A percentile compares a stretch with the other conserved stretches of the same genome.
These are phyloP conservation scores for Gyromitra esculenta DNA, from an alignment of 2,329 filamentous ascomycete genomes.

Conservation along the genomic window DNA sequence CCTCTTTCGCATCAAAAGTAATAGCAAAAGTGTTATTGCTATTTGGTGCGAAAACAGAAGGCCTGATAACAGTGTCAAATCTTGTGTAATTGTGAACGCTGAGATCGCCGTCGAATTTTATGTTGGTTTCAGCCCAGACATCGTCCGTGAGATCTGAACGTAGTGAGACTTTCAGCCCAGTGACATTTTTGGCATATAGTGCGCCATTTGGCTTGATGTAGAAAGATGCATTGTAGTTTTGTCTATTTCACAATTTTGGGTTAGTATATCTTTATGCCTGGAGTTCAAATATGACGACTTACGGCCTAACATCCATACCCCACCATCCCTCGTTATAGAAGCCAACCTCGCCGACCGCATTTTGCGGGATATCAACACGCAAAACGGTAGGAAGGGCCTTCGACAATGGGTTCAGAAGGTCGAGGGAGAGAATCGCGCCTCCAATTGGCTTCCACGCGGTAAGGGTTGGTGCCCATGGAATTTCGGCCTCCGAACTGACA, in stretches of 20 bases:
- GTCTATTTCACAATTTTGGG: slow-evolving; percentile 53
- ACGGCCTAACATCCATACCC: slow-evolving; percentile 66
- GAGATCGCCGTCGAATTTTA: slow-evolving; percentile 43
- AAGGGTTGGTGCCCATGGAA: slow-evolving; percentile 57
- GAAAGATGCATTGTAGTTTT: slow-evolving; percentile 66
- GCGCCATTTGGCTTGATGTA: slow-evolving; percentile 66
- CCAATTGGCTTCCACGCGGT: slow-evolving; percentile 64
- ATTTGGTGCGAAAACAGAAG: slow-evolving; percentile 64
- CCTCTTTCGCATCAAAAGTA: slow-evolving; percentile 65
- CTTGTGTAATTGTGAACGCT: slow-evolving; percentile 64
- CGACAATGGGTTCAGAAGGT: slow-evolving; percentile 59
- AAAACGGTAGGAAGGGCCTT: slow-evolving; percentile 66
- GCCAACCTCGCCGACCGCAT: slow-evolving; percentile 61
- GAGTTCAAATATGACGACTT: background rate
- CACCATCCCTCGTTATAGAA: slow-evolving; percentile 68
- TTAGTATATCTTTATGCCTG: background rate
- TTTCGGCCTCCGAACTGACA: slow-evolving; percentile 31
- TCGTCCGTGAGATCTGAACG: slow-evolving; percentile 63
- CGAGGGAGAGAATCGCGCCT: slow-evolving; percentile 64
- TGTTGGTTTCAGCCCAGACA: slow-evolving; percentile 62
- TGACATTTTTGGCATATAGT: slow-evolving; percentile 58
- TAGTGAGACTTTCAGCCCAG: slow-evolving; percentile 64
- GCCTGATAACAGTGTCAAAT: slow-evolving; percentile 64
- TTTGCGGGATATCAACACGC: slow-evolving; percentile 60
- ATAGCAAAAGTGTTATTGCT: slow-evolving; percentile 69